Conservation (phyloP, 768 basidiomycete species). For the Kockovaella imperatae region DNA sequence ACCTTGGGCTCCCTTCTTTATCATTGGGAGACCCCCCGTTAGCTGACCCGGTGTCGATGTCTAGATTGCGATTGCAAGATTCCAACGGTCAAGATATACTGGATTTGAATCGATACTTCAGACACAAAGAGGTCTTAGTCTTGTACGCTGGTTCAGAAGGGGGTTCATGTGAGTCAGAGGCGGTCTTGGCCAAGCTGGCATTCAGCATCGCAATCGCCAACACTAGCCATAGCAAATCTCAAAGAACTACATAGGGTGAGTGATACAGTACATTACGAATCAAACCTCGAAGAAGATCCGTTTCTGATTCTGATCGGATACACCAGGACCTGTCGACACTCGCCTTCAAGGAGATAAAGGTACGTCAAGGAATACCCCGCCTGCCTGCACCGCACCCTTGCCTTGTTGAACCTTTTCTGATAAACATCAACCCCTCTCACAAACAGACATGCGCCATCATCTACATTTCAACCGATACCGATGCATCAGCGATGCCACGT, state of each 20-base stretch:
- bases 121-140: constrained; percentile 35
- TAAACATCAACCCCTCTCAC: neutral
- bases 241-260: constrained; percentile 28
- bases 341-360: constrained; percentile 1
- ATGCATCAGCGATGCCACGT: constrained; percentile 11
- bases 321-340: constrained; percentile 8
- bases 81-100: constrained; percentile 30
- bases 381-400: neutral
- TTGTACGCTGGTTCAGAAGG: constrained; percentile 38
- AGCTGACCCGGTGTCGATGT: too few species aligned
- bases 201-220: too few species aligned
- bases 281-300: neutral
- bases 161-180: constrained; percentile 24
- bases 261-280: too few species aligned
- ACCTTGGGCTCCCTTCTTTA: neutral
- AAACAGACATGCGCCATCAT: constrained; percentile 25
- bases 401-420: neutral
- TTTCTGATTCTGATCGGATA: neutral
- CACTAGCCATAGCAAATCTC: constrained; percentile 18
- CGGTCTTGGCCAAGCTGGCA: neutral
- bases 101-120: constrained; percentile 29
- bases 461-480: constrained; percentile 40
- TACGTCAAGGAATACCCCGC: neutral
- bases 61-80: constrained; percentile 36
- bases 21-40: too few species aligned